Evolutionary conservation across 805 yeast genomes (phyloP), one percentile per base, ranked within the genome.

Genomic region (Metschnikowia kofuensis): DNA sequence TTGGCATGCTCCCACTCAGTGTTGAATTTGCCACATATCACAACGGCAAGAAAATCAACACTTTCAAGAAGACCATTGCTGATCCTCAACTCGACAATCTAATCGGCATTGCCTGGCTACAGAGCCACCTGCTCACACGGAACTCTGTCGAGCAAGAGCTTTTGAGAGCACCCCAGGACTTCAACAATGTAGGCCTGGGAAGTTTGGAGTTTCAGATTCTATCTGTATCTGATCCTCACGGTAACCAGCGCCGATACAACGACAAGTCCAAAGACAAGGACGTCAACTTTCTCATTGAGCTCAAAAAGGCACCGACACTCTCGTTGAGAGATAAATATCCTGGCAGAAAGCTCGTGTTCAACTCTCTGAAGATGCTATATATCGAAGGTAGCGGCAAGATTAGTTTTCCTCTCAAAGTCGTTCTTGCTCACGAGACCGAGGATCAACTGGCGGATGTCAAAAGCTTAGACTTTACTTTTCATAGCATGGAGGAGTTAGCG

Each of bases 1-100:
- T 72, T 15, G 97, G 98, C 45, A 87, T 89, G 1, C 84, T 92
- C 0, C 98, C 99, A 0, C 48, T 68, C 11, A 57, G 52, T 11
- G 58, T 66, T 9, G 61, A 62, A 42, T 54, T 72, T 10, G 59
- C 58, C 6, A 50, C 67, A 2, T 60, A 50, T 16, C 44, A 67
- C 14, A 61, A 67, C 47, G 75, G 70, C 4, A 54, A 55, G 21
- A 41, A 40, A 2, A 39, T 60, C 32, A 56, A 56, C 29, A 50
- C 56, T 1, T 61, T 69, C 50, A 61, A 67, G 39, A 47, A 60
- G 6, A 59, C 66, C 0, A 47, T 68, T 6, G 51, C 57, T 11
- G 42, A 13, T 3, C 27, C 42, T 15, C 35, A 34, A 7, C 35
- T 8, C 26, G 77, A 80, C 29, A n/a, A 6, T 12, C 37, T 29